Percentiles rank a stretch among this genome's conserved stretches.
These are phyloP conservation scores for Paecilomyces fulvus DNA, from an alignment of 2,329 filamentous ascomycete species.

Conservation along the genomic window DNA sequence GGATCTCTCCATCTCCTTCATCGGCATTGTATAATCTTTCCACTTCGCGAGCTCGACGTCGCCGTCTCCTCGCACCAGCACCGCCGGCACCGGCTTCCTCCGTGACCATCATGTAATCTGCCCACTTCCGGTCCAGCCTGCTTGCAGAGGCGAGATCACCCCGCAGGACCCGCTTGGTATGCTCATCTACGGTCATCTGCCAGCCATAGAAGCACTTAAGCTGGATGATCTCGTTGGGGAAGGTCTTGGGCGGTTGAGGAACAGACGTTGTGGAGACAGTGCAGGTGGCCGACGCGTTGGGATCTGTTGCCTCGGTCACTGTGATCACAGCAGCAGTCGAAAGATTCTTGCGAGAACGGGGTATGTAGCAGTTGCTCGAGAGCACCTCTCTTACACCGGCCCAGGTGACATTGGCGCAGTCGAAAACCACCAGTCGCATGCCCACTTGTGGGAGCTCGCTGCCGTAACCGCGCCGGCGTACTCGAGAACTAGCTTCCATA, in stretches of 20 bases:
- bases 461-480: conserved; percentile 56
- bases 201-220: conserved; percentile 93
- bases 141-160: conserved; percentile 67
- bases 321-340: conserved; percentile 21
- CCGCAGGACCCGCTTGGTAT: conserved; percentile 73
- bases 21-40: conserved; percentile 73
- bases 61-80: conserved; percentile 57
- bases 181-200: conserved; percentile 91
- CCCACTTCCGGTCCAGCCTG: conserved; percentile 84
- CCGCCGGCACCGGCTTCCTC: conserved; percentile 65
- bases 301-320: conserved; percentile 21
- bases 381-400: conserved; percentile 80
- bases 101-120: conserved; percentile 83
- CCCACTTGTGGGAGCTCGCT: conserved; percentile 48
- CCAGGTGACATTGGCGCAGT: conserved; percentile 90
- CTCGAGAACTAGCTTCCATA: conserved; percentile 72
- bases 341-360: conserved; percentile 37
- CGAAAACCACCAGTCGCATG: conserved; percentile 73
- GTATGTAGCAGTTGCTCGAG: conserved; percentile 70
- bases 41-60: conserved; percentile 72
- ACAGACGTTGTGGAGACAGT: conserved; percentile 15
- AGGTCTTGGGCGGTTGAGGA: conserved; percentile 28
- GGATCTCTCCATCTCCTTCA: conserved; percentile 53
- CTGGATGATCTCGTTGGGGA: conserved; percentile 69
- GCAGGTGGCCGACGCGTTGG: conserved; percentile 11